Base-by-base conservation (phyloP, 306 rosid species). In the Acacia confusa region DNA sequence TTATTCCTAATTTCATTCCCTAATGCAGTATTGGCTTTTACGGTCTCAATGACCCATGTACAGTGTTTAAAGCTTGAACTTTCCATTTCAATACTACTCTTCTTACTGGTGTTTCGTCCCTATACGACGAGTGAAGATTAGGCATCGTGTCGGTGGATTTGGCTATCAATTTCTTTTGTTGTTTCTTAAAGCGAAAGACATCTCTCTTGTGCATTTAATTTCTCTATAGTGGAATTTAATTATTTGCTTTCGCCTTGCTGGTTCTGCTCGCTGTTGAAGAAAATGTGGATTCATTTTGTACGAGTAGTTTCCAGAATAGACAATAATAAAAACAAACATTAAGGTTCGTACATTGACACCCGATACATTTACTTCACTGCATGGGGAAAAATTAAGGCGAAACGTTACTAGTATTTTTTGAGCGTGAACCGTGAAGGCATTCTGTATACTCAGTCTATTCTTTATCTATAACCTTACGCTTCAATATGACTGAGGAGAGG, bases 121-220 rank as follows among this genome's bases (percentile, higher is more conserved):
- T 0, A 7, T n/a, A 13, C 38, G 0, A n/a, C 65, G 24, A 78
- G 44, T 25, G 74, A 48, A 53, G 43, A 43, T 10, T 8, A 27
- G 48, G 79, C 74, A 64, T 78, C 7, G 52, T 55, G 78, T 75
- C 79, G 80, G 69, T 74, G 74, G 16, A 57, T 69, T 34, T 17
- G 14, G 47, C 63, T 4, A 7, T 69, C 20, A 60, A 28, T 72
- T 68, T 30, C 14, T 22, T 41, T 53, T 1, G 45, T 74, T 27
- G 17, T 68, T 55, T n/a, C 65, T 76, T 38, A 25, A 34, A 36
- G 58, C 22, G 16, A 67, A 34, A 2, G 40, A 25, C 34, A 15
- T 38, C 30, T 6, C 9, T 25, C 66, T 61, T 61, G 20, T 4
- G n/a, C 76, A 52, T 68, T 78, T 44, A 27, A 57, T 63, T 61